Evolutionary conservation across 768 basidiomycete genomes (phyloP).

Genomic region (Trametopsis cervina): DNA sequence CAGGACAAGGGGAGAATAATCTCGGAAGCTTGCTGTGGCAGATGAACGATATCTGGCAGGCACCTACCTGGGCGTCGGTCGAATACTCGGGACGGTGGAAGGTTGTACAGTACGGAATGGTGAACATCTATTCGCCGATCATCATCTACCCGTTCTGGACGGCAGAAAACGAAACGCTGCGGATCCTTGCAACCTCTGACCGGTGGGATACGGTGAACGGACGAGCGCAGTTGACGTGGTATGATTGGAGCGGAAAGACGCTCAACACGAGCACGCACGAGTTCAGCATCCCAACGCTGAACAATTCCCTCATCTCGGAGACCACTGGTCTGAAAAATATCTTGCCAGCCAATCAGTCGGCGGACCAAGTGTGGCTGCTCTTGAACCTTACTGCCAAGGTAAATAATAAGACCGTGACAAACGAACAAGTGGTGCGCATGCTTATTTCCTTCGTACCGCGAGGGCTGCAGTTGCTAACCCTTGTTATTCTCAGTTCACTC

Average conservation of each 20-base stretch:
- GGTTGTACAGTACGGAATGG: constrained; percentile 45
- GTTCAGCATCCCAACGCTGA: constrained; percentile 41
- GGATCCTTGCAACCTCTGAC: constrained; percentile 47
- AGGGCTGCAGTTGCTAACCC: neutral
- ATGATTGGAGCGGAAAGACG: constrained; percentile 42
- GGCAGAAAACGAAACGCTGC: constrained; percentile 37
- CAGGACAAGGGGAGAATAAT: constrained; percentile 51
- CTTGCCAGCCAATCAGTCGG: constrained; percentile 35
- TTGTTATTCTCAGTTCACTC: constrained; percentile 39
- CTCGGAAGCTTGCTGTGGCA: constrained; percentile 55
- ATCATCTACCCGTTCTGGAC: constrained; percentile 53
- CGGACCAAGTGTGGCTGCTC: constrained; percentile 42
- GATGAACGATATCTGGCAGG: constrained; percentile 57
- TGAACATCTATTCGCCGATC: constrained; percentile 38
- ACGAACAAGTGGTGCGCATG: constrained; percentile 44
- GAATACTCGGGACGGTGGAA: constrained; percentile 58
- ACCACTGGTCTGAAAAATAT: constrained; percentile 36
- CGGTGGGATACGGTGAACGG: constrained; percentile 40
- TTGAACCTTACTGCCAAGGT: constrained; percentile 42
- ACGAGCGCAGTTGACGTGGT: constrained; percentile 47
- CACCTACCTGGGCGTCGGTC: constrained; percentile 46
- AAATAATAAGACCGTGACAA: constrained; percentile 34
- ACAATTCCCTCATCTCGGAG: constrained; percentile 39
- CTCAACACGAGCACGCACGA: constrained; percentile 31
- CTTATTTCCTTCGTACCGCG: constrained; percentile 1